Percentiles rank a stretch among this genome's conserved stretches.
Evolutionary conservation across 495 filamentous ascomycete genomes (phyloP).

Genomic region (Penicillium goetzii): DNA sequence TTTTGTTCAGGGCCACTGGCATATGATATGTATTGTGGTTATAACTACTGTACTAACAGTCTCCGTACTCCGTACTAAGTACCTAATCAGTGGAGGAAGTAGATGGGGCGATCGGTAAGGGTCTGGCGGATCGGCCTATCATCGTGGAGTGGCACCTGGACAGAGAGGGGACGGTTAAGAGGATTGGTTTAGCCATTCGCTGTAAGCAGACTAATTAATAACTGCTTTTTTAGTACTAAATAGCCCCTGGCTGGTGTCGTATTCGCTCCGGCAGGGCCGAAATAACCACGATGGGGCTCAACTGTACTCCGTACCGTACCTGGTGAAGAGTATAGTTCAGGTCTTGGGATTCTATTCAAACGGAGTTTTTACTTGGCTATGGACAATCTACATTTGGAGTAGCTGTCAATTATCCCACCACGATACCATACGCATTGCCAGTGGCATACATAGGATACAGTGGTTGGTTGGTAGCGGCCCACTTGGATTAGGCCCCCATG

Average conservation of each 20-base stretch:
- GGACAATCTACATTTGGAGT: background rate
- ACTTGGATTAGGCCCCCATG: too few relatives aligned
- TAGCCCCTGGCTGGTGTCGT: background rate
- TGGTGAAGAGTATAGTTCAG: background rate
- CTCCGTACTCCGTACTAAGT: too few relatives aligned
- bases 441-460: too few relatives aligned
- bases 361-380: background rate
- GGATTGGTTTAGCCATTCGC: background rate
- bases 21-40: background rate
- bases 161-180: background rate
- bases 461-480: too few relatives aligned
- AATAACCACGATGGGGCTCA: background rate
- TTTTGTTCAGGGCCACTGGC: background rate
- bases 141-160: background rate
- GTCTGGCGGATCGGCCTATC: constrained; percentile 15
- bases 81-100: background rate
- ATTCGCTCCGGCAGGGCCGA: constrained; percentile 1
- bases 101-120: constrained; percentile 22
- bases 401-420: too few relatives aligned
- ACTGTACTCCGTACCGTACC: too few relatives aligned
- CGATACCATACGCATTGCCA: too few relatives aligned
- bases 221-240: background rate
- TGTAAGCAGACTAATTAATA: background rate
- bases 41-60: too few relatives aligned
- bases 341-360: background rate